Evolutionary conservation across 176 grass and related monocot species (phyloP), one percentile per base, ranked within the genome.

Genomic region (Bolboschoenus planiculmis): DNA sequence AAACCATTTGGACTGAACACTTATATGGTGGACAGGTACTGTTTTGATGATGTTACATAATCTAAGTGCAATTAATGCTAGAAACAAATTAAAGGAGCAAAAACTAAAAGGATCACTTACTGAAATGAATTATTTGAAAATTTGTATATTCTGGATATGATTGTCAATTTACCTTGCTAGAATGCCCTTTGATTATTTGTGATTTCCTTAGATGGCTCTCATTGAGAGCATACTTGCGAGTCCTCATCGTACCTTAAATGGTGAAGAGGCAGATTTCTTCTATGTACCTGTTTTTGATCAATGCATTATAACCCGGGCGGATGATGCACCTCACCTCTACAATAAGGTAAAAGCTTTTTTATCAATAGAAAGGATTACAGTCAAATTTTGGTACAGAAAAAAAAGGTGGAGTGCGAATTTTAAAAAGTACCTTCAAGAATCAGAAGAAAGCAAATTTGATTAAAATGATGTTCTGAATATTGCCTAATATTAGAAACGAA

Each of bases 191-290:
- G 14, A 87, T 89, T 60, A 39, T 77, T 83, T 89, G 55, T 58
- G 72, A 39, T 80, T 78, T 53, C 31, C 91, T 56, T 86, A 95
- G 95, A 84, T 95, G 84, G 92, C 95, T 85, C 95, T 98, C 46
- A 91, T 93, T 81, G 95, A 98, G 85, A 95, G 95, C 92, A 88
- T 98, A 83, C 88, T 95, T 77, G 89, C 95, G 80, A 98, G 95
- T 80, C 90, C 92, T 88, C 79, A 98, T 61, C 85, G 95, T 72
- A 95, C 95, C 46, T 85, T 98, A 77, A 98, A 98, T 85, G 95
- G 74, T 64, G 95, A 95, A 18, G 92, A 98, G 88, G 92, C 95
- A 87, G 92, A 98, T 93, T 98, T 91, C 92, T 98, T 98, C 54
- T 98, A 98, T 82, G 92, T 98, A 39, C 92, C 95, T 10, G 92